phyloP scores from a whole-genome alignment of 1,284 basidiomycete genomes.

The Ustilago tritici region DNA sequence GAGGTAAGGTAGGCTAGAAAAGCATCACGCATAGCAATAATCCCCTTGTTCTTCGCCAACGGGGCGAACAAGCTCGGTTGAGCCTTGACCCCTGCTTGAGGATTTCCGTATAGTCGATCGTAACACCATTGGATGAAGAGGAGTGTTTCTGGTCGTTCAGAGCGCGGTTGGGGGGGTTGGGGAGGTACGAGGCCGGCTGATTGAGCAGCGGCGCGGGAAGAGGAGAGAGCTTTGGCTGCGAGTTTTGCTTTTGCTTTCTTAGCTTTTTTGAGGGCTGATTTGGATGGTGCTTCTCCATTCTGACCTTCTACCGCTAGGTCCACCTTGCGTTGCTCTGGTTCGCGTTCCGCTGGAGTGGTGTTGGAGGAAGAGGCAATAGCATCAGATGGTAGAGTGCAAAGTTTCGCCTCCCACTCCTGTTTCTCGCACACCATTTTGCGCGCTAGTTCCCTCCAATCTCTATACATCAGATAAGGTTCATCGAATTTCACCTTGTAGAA shows the following conservation, averaged over 20 bases:
- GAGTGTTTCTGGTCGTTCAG: constrained; percentile 60
- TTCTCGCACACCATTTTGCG: constrained; percentile 72
- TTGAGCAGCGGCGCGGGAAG: constrained; percentile 17
- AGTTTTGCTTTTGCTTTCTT: constrained; percentile 26
- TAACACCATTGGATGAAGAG: constrained; percentile 64
- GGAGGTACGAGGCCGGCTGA: constrained; percentile 42
- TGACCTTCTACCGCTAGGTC: neutral
- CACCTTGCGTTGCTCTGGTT: neutral
- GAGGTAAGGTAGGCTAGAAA: constrained; percentile 77
- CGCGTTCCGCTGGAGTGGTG: neutral
- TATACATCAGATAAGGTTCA: constrained; percentile 98
- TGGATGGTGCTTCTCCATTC: constrained; percentile 8
- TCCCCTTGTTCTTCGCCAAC: constrained; percentile 81
- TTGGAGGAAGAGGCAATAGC: neutral
- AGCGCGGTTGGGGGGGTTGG: constrained; percentile 44
- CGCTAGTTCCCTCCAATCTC: constrained; percentile 96
- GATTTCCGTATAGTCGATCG: constrained; percentile 60
- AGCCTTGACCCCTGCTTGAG: constrained; percentile 76
- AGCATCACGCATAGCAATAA: constrained; percentile 83
- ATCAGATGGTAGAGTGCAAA: neutral
- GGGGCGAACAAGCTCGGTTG: constrained; percentile 77
- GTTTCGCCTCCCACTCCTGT: constrained; percentile 44
- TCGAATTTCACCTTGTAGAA: constrained; percentile 99
- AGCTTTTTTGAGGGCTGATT: constrained; percentile 36
- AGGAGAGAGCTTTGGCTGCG: constrained; percentile 1